phyloP scores from a whole-genome alignment of 805 yeast genomes.

The Kockiozyma suomiensis region DNA sequence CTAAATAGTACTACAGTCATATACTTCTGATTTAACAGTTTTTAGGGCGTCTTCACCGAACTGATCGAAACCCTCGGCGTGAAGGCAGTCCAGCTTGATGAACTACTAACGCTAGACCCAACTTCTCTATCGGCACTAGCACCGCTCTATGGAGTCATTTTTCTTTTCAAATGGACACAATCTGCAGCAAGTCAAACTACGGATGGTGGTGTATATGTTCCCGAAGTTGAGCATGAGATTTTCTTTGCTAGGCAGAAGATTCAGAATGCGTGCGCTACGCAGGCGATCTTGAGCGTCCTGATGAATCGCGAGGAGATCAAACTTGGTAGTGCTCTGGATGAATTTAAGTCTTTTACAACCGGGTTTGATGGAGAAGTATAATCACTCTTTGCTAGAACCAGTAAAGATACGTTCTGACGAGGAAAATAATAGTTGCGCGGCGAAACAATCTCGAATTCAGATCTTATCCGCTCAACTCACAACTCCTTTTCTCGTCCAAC shows the following conservation, averaged over 20 bases:
- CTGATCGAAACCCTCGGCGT: slow-evolving; percentile 60
- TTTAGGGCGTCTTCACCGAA: slow-evolving; percentile 62
- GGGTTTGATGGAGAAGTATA: slow-evolving; percentile 53
- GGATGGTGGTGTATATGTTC: slow-evolving; percentile 54
- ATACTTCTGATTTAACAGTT: too few relatives aligned
- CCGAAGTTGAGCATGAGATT: slow-evolving; percentile 42
- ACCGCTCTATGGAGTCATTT: slow-evolving; percentile 62
- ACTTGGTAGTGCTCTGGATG: slow-evolving; percentile 53
- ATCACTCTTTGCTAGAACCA: too few relatives aligned
- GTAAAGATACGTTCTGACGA: too few relatives aligned
- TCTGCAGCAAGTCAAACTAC: slow-evolving; percentile 45
- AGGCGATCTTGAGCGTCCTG: slow-evolving; percentile 62
- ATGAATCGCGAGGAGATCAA: slow-evolving; percentile 50
- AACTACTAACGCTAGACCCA: slow-evolving; percentile 56
- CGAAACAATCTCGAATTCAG: slow-evolving; percentile 62
- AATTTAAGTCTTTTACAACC: slow-evolving; percentile 54
- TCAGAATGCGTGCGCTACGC: slow-evolving; percentile 75
- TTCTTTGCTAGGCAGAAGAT: slow-evolving; percentile 67
- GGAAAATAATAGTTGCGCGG: slow-evolving; percentile 54
- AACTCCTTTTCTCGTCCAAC: slow-evolving; percentile 63
- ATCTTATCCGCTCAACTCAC: slow-evolving; percentile 57
- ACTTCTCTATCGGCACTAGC: slow-evolving; percentile 43
- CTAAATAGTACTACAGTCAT: too few relatives aligned
- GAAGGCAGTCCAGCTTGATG: slow-evolving; percentile 58
- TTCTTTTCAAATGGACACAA: slow-evolving; percentile 61